Base-by-base conservation (phyloP, 2,329 filamentous ascomycete genomes). In the Xylariaceae sp. region DNA sequence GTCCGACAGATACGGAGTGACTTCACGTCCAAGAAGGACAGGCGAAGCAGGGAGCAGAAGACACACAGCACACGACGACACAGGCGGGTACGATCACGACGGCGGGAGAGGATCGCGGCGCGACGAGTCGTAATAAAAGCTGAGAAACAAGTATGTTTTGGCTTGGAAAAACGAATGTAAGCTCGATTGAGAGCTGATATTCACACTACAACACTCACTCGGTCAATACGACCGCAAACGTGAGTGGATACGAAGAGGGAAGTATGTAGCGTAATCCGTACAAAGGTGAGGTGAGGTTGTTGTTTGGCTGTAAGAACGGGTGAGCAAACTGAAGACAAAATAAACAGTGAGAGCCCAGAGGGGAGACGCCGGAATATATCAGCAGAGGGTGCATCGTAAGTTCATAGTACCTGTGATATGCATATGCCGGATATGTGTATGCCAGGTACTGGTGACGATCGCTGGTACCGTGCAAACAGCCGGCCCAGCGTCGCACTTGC, bases 1-100 rank as follows among this genome's bases (percentile, higher is more conserved):
- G 23, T 8, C 47, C 44, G 45, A 18, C 13, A 41, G n/a, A 5
- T 51, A 61, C 39, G 44, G 57, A 55, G 35, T 48, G 37, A 55
- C 41, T 15, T 48, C 41, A 37, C 9, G 49, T 51, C 34, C 37
- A 23, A 47, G 18, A 39, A 9, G 7, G 45, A 48, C 49, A 3
- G 44, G 41, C 35, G 45, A 39, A 34, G 35, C 5, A 58, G 48
- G 23, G 45, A 44, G 51, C 23, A 47, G 9, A 18, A 2, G 23
- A 23, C 41, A 49, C 49, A 51, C 11, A 2, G 11, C 23, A 30
- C 49, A 51, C 47, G 37, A 15, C 49, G 49, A 49, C 41, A 45
- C 11, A 45, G 41, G 41, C 23, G 23, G 11, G 13, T 3, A 51
- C 30, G 49, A 35, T 30, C 34, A 51, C 23, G 47, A 49, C 17